A percentile compares a stretch with the other conserved stretches of the same genome.
Evolutionary conservation across 139 green algal genomes (phyloP).

Genomic region (Eudorina sp.): DNA sequence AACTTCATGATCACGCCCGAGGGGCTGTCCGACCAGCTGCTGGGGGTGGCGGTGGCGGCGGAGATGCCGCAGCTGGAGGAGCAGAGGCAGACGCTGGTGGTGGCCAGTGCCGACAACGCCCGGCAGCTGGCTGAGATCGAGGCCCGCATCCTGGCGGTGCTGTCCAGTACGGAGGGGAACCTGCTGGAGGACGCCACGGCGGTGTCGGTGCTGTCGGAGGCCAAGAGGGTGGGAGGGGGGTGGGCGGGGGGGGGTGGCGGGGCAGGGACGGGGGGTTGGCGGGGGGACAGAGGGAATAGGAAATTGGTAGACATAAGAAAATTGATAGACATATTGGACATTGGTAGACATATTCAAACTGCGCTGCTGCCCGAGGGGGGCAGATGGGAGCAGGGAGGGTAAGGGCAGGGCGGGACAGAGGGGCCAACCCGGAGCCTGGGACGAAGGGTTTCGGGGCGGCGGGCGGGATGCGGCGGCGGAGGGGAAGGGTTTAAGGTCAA

Average conservation of each 20-base stretch:
- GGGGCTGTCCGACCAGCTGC: conserved; percentile 80
- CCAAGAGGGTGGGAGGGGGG: conserved; percentile 50
- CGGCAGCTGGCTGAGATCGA: conserved; percentile 80
- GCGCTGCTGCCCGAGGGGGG: no score
- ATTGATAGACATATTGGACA: no score
- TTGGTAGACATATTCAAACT: no score
- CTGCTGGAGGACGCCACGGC: conserved; percentile 81
- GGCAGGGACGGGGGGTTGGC: no score
- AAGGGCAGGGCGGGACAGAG: no score
- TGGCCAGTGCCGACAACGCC: conserved; percentile 74
- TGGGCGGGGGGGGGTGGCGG: neutral
- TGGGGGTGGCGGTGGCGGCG: conserved; percentile 78
- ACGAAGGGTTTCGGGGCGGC: no score
- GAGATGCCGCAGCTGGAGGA: conserved; percentile 83
- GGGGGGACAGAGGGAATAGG: no score
- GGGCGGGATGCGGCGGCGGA: no score
- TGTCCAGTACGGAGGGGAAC: conserved; percentile 66
- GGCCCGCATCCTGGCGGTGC: conserved; percentile 62
- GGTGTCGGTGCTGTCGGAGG: conserved; percentile 68
- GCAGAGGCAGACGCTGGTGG: conserved; percentile 73
- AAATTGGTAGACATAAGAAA: no score
- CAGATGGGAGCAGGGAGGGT: no score
- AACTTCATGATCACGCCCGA: conserved; percentile 88
- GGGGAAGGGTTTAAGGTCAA: no score
- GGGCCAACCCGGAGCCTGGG: no score